Evolutionary conservation across 805 yeast species (phyloP).

Genomic region (Ogataea pini): DNA sequence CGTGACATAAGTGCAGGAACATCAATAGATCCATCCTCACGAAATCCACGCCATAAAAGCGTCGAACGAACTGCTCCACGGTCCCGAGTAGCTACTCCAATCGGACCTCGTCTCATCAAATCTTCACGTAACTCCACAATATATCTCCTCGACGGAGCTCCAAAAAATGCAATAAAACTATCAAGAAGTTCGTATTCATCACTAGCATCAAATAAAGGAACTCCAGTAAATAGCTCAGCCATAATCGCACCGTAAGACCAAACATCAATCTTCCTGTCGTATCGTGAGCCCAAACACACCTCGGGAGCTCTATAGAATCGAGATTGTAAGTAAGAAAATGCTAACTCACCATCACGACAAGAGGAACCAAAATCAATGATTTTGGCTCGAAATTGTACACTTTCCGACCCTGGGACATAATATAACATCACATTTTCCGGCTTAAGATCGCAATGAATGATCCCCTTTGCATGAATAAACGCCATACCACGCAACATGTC

Average conservation of each 20-base stretch:
- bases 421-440: slow-evolving; percentile 76
- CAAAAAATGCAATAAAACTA: slow-evolving; percentile 44
- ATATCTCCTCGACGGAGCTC: slow-evolving; percentile 45
- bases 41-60: slow-evolving; percentile 41
- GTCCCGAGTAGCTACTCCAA: slow-evolving; percentile 22
- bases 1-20: slow-evolving; percentile 19
- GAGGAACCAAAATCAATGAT: slow-evolving; percentile 83
- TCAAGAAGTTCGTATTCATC: slow-evolving; percentile 51
- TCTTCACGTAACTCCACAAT: slow-evolving; percentile 43
- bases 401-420: slow-evolving; percentile 37
- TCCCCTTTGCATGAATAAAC: slow-evolving; percentile 54
- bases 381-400: slow-evolving; percentile 42
- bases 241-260: slow-evolving; percentile 96
- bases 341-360: slow-evolving; percentile 44
- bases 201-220: slow-evolving; percentile 47
- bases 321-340: slow-evolving; percentile 57
- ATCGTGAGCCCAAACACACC: slow-evolving; percentile 65
- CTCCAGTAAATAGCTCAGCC: slow-evolving; percentile 76
- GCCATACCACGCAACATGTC: slow-evolving; percentile 62
- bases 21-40: slow-evolving; percentile 30
- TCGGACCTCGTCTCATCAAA: slow-evolving; percentile 38
- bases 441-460: slow-evolving; percentile 84
- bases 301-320: slow-evolving; percentile 82
- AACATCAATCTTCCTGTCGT: slow-evolving; percentile 58
- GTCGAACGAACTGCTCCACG: slow-evolving; percentile 18